Evolutionary conservation across 2,329 filamentous ascomycete species (phyloP), one percentile per base, ranked within the genome.

Genomic region (Akanthomyces lecanii): DNA sequence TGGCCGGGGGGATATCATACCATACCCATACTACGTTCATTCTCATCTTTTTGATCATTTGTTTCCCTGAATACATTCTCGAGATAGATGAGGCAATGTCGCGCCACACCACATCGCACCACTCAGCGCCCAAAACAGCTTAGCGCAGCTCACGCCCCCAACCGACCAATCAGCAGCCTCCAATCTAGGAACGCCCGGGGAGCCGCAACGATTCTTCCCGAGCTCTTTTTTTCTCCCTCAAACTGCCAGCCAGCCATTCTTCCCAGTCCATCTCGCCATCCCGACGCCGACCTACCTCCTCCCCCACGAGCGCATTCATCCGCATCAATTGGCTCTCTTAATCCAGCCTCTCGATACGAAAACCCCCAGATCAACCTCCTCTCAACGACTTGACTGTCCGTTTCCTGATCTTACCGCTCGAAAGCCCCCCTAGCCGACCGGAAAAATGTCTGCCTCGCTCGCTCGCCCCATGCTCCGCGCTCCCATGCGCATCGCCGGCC

Each of bases 141-240:
- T 75, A 75, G 74, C 69, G 69, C 64, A 68, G 65, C 64, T 44
- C 14, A 11, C 30, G 23, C 11, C n/a, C 42, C 25, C 4, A 16
- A 11, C 23, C 21, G 6, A 4, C 60, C 60, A 62, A 56, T 56
- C 52, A 62, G 51, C 28, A 66, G 66, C 70, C 68, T 68, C 38
- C 55, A 56, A 54, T 53, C 62, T 51, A 61, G 50, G 56, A 55
- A 61, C 52, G 5, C 23, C 51, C 51, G 62, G 33, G 58, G 33
- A 44, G 42, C 56, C 71, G 72, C 72, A 71, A 74, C 76, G 75
- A 78, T 69, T 77, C 76, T 73, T 76, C 74, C 77, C 78, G 78
- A 81, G 77, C 77, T 71, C 68, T 77, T 79, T 80, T 79, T 79
- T 78, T 77, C 72, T 72, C 74, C 69, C 71, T 72, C 70, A 73